These are phyloP conservation scores for Fragaria ananassa DNA, from an alignment of 306 rosid species.

Conservation along the genomic window DNA sequence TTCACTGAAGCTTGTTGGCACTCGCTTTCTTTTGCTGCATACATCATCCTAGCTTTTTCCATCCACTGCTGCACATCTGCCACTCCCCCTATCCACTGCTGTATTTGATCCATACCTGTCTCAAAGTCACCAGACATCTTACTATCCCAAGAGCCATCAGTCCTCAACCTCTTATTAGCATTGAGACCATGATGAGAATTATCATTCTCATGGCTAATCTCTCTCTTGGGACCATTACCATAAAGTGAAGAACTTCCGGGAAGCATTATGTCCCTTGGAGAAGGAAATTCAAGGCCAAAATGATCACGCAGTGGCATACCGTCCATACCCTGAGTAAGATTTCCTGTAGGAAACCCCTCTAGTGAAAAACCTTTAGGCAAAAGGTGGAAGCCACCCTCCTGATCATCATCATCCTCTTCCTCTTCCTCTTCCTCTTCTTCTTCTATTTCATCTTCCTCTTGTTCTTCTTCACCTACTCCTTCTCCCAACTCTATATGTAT, in stretches of 20 bases:
- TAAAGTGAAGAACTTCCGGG: conserved; percentile 51
- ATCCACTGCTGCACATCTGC: conserved; percentile 40
- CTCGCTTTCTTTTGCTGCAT: conserved; percentile 57
- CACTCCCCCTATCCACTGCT: conserved; percentile 34
- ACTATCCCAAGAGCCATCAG: conserved; percentile 58
- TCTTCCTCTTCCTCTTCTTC: conserved; percentile 44
- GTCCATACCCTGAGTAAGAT: conserved; percentile 58
- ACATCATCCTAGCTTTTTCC: conserved; percentile 64
- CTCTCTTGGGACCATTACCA: conserved; percentile 76
- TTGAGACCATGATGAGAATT: conserved; percentile 42
- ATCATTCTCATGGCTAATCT: conserved; percentile 47
- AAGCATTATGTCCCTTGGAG: conserved; percentile 61
- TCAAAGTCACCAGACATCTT: conserved; percentile 49
- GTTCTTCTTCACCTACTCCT: conserved; percentile 29
- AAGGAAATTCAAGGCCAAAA: conserved; percentile 51
- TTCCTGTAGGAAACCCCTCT: conserved; percentile 64
- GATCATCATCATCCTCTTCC: conserved; percentile 47
- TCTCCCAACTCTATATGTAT: conserved; percentile 34
- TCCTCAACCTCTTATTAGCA: conserved; percentile 66
- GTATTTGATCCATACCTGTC: conserved; percentile 55
- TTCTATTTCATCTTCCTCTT: conserved; percentile 33
- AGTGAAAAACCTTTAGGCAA: conserved; percentile 46
- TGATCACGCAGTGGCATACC: conserved; percentile 68
- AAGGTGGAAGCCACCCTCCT: conserved; percentile 56
- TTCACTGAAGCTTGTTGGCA: conserved; percentile 42